A percentile compares a stretch with the other conserved stretches of the same genome.
phyloP scores from a whole-genome alignment of 1,284 basidiomycete species.

The Amylostereum areolatum region DNA sequence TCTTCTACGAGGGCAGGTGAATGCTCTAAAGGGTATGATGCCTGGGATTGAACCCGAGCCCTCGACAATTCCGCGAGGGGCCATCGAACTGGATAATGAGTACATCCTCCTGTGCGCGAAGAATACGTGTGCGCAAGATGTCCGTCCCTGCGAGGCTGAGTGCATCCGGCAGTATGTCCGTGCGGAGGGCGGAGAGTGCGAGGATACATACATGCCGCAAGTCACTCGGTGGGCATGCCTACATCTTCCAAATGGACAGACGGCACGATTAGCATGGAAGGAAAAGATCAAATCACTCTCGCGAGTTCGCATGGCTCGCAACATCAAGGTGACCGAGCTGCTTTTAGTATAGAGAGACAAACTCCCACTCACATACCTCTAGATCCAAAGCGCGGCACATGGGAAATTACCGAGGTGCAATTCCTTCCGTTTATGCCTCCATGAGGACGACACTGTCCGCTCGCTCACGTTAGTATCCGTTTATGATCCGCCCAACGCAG shows the following conservation, averaged over 20 bases:
- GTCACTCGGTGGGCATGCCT: neutral
- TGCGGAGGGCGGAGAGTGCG: too few species aligned
- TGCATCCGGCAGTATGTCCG: too few species aligned
- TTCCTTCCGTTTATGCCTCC: neutral
- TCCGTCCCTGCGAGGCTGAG: too few species aligned
- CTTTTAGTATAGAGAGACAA: neutral
- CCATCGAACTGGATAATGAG: neutral
- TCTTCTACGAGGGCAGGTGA: slow-evolving; percentile 20
- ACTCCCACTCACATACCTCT: neutral
- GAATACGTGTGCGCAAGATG: too few species aligned
- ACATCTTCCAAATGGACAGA: neutral
- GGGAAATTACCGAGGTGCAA: neutral
- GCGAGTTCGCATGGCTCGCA: neutral
- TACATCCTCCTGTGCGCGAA: neutral
- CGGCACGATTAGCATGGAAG: neutral
- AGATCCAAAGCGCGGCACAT: neutral
- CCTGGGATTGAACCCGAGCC: slow-evolving; percentile 10
- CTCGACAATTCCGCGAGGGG: neutral
- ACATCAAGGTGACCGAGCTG: neutral
- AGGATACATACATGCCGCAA: too few species aligned
- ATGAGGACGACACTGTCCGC: neutral
- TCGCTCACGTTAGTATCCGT: neutral
- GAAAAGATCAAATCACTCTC: neutral
- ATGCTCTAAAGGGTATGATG: slow-evolving; percentile 21
- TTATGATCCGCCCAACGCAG: neutral